Conservation (phyloP, 2,329 filamentous ascomycete genomes). For the Pochonia chlamydosporia region DNA sequence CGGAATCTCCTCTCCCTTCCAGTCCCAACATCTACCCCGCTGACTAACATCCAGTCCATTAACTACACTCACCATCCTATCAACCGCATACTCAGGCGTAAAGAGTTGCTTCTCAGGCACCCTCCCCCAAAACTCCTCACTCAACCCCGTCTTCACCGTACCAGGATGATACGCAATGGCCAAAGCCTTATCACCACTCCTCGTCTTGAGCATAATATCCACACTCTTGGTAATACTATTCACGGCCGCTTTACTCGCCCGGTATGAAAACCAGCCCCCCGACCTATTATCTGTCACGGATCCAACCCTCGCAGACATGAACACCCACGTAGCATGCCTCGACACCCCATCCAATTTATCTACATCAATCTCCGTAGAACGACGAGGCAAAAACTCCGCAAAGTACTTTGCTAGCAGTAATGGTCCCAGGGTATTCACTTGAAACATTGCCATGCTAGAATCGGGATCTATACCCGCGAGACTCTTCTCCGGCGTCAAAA, state of each 20-base stretch:
- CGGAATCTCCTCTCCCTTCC: slow-evolving; percentile 57
- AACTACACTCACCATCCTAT: slow-evolving; percentile 57
- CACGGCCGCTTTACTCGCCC: slow-evolving; percentile 68
- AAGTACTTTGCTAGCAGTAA: slow-evolving; percentile 76
- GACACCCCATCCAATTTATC: slow-evolving; percentile 31
- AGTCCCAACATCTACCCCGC: slow-evolving; percentile 64
- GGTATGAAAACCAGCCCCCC: slow-evolving; percentile 80
- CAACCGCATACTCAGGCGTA: slow-evolving; percentile 58
- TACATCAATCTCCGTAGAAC: slow-evolving; percentile 27
- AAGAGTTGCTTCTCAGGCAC: slow-evolving; percentile 60
- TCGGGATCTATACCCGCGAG: slow-evolving; percentile 58
- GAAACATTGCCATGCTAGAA: slow-evolving; percentile 61
- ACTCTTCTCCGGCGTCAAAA: slow-evolving; percentile 68
- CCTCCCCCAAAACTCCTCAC: slow-evolving; percentile 63
- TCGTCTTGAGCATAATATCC: slow-evolving; percentile 57
- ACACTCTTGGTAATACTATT: slow-evolving; percentile 66
- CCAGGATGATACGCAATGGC: slow-evolving; percentile 72
- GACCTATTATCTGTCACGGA: slow-evolving; percentile 64
- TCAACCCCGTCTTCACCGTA: slow-evolving; percentile 71
- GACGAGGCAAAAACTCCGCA: slow-evolving; percentile 59
- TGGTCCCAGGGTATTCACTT: slow-evolving; percentile 68
- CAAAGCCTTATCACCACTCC: slow-evolving; percentile 56
- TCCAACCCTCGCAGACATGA: slow-evolving; percentile 74
- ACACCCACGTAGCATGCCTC: slow-evolving; percentile 58
- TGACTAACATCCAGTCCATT: slow-evolving; percentile 40